These are phyloP conservation scores for Fusarium sacchari DNA, from an alignment of 2,329 filamentous ascomycete species.

Conservation along the genomic window DNA sequence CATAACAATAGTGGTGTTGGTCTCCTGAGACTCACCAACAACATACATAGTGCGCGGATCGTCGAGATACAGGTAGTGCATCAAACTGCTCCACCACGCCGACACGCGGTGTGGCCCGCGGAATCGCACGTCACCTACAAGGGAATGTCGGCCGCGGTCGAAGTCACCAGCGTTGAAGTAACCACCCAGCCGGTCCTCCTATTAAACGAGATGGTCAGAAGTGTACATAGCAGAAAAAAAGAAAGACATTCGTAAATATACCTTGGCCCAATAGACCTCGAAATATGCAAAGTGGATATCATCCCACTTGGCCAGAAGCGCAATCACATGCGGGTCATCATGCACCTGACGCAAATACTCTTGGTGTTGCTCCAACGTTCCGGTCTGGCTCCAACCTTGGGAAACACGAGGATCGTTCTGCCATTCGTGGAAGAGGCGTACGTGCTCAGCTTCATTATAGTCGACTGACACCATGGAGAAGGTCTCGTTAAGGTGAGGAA, in stretches of 20 bases:
- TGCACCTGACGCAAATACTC: constrained; percentile 76
- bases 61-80: constrained; percentile 72
- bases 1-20: constrained; percentile 74
- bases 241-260: constrained; percentile 38
- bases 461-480: constrained; percentile 83
- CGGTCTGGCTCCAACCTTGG: constrained; percentile 82
- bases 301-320: constrained; percentile 76
- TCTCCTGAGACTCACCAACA: constrained; percentile 77
- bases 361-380: constrained; percentile 77
- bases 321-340: constrained; percentile 76
- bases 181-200: constrained; percentile 66
- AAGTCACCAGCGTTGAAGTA: constrained; percentile 66
- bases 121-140: constrained; percentile 68
- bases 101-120: constrained; percentile 69
- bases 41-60: constrained; percentile 66
- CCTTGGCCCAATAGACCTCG: constrained; percentile 81
- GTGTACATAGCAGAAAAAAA: background rate
- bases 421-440: constrained; percentile 80
- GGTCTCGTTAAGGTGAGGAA: constrained; percentile 78
- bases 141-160: constrained; percentile 67
- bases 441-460: constrained; percentile 70
- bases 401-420: constrained; percentile 86
- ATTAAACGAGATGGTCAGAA: background rate
- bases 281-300: constrained; percentile 79
- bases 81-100: constrained; percentile 70